Conservation (phyloP, 2,329 filamentous ascomycete genomes). For the Fusarium tuaranense region DNA sequence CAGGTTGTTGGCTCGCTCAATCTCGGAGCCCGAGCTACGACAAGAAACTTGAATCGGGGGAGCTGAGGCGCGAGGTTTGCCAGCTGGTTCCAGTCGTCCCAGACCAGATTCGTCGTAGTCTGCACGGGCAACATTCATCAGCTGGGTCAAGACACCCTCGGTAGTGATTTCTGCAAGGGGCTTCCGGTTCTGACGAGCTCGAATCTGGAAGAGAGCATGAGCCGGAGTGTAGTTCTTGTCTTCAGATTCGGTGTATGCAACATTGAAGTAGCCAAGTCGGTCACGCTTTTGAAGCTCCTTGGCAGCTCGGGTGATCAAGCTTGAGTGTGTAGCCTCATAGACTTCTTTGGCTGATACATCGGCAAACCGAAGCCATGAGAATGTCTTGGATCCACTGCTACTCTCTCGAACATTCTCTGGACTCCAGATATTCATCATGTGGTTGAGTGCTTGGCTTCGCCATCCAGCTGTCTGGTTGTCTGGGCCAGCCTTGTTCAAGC, state of each 20-base stretch:
- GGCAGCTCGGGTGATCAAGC: conserved; percentile 79
- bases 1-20: conserved; percentile 78
- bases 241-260: conserved; percentile 76
- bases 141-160: conserved; percentile 77
- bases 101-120: conserved; percentile 78
- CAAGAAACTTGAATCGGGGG: conserved; percentile 87
- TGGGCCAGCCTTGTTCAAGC: conserved; percentile 78
- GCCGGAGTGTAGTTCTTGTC: conserved; percentile 74
- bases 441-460: conserved; percentile 78
- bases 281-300: conserved; percentile 67
- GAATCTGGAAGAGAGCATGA: conserved; percentile 86
- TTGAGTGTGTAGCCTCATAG: conserved; percentile 74
- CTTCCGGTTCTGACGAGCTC: conserved; percentile 73
- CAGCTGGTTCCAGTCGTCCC: conserved; percentile 82
- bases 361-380: conserved; percentile 91
- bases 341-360: conserved; percentile 81
- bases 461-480: conserved; percentile 84
- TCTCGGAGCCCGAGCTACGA: conserved; percentile 71
- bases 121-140: conserved; percentile 82
- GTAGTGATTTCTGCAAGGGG: conserved; percentile 76
- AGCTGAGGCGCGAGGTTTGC: conserved; percentile 81
- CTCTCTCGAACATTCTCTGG: conserved; percentile 81
- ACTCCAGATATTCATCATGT: conserved; percentile 92
- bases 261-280: conserved; percentile 73
- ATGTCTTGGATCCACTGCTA: conserved; percentile 70